phyloP scores from a whole-genome alignment of 371 early-diverging fungal genomes.

The Mortierella sp. region DNA sequence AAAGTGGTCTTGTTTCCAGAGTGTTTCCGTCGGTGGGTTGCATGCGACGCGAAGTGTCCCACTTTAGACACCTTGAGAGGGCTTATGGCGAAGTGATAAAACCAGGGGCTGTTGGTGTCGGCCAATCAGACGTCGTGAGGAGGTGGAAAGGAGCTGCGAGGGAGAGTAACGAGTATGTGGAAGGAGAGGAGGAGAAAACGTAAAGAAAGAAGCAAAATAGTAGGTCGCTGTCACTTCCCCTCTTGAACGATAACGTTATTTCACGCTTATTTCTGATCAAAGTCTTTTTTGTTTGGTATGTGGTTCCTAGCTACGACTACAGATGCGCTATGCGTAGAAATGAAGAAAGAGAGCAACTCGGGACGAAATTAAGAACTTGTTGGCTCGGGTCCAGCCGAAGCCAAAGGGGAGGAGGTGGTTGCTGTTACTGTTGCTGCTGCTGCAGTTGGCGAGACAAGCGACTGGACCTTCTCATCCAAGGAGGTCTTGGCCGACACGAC shows the following conservation, averaged over 20 bases:
- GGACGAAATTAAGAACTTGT: constrained; percentile 5
- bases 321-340: neutral
- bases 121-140: neutral
- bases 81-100: neutral
- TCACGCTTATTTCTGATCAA: neutral
- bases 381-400: constrained; percentile 57
- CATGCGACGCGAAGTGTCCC: neutral
- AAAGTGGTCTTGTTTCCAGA: too few relatives aligned
- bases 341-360: neutral
- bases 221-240: neutral
- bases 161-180: neutral
- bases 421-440: neutral
- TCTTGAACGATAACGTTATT: neutral
- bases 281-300: constrained; percentile 6
- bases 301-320: neutral
- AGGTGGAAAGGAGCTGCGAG: neutral
- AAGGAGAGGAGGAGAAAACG: too few relatives aligned
- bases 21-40: too few relatives aligned
- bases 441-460: neutral
- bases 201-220: neutral
- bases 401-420: constrained; percentile 23
- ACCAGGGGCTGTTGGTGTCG: too few relatives aligned
- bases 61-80: too few relatives aligned
- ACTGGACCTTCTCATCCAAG: constrained; percentile 12
- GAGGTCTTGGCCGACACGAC: constrained; percentile 29